Evolutionary conservation across 495 filamentous ascomycete genomes (phyloP).

Genomic region (Neurospora hispaniola): DNA sequence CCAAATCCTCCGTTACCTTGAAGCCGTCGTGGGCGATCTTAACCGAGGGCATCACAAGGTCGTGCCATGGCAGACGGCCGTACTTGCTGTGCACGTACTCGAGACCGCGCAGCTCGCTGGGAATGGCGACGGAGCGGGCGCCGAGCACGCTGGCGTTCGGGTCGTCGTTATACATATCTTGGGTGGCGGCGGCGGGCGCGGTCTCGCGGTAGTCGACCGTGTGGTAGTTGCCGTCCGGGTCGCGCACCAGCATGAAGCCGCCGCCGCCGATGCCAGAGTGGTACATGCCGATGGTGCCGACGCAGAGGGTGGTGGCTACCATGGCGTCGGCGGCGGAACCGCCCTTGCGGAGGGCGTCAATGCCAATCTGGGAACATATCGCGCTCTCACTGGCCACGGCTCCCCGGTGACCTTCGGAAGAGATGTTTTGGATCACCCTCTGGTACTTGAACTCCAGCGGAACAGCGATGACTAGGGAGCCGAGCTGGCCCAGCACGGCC

Average conservation of each 20-base stretch:
- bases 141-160: conserved; percentile 28
- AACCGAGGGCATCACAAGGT: conserved; percentile 60
- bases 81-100: conserved; percentile 65
- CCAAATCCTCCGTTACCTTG: conserved; percentile 50
- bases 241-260: conserved; percentile 73
- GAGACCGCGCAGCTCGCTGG: conserved; percentile 71
- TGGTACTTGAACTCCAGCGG: background rate
- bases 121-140: conserved; percentile 50
- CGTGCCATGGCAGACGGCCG: conserved; percentile 24
- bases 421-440: background rate
- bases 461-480: background rate
- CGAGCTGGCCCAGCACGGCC: conserved; percentile 1
- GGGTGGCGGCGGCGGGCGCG: conserved; percentile 63
- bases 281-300: conserved; percentile 78
- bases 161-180: conserved; percentile 63
- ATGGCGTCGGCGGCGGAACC: conserved; percentile 70
- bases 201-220: conserved; percentile 80
- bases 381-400: conserved; percentile 72
- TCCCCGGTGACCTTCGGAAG: conserved; percentile 33
- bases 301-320: conserved; percentile 61
- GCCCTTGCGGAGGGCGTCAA: conserved; percentile 55
- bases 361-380: conserved; percentile 67
- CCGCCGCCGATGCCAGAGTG: conserved; percentile 82
- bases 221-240: conserved; percentile 53
- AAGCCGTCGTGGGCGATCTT: conserved; percentile 69